Evolutionary conservation across 495 filamentous ascomycete species (phyloP), one percentile per base, ranked within the genome.

Genomic region (Aspergillus campestris): DNA sequence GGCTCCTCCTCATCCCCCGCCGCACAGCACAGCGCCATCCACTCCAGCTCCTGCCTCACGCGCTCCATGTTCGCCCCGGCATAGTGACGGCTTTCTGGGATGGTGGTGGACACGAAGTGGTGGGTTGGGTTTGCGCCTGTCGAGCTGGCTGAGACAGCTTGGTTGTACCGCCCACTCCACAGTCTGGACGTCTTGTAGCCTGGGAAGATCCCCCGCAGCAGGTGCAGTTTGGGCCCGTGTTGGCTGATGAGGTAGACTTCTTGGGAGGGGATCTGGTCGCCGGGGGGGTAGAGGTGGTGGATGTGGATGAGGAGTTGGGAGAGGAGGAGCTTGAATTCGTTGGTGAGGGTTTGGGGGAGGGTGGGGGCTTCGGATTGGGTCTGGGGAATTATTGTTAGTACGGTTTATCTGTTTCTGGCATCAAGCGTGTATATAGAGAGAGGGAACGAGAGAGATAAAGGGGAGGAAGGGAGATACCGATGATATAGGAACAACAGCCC

Each of bases 241-340:
- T 60, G 45, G 11, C 53, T 53, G 30, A 66, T 48, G 1, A 66
- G 45, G 42, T 59, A 66, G 31, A 52, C 46, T 30, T 66, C 63
- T 49, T 66, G 63, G 42, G 60, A 57, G 0, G 63, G 63, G 12
- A 62, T 12, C 13, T 59, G 57, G 49, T 62, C 58, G 35, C 49
- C 55, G 1, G 49, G 53, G 7, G 51, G 40, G 3, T 46, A 38
- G 8, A 60, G 53, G 8, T 42, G 45, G 31, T 51, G 49, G n/a
- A 59, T 34, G 38, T 62, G 41, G 9, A 50, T 31, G 24, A 56
- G 47, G 8, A 66, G 44, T 42, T 62, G 58, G 7, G 53, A 42
- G 7, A 64, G 57, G 1, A 66, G 49, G 9, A 62, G 50, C 30
- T 66, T 64, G 51, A 59, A 62, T 24, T 58, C 59, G 6, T 42